Conservation (phyloP, 2,329 filamentous ascomycete species). For the Chaetomiaceae sp. region DNA sequence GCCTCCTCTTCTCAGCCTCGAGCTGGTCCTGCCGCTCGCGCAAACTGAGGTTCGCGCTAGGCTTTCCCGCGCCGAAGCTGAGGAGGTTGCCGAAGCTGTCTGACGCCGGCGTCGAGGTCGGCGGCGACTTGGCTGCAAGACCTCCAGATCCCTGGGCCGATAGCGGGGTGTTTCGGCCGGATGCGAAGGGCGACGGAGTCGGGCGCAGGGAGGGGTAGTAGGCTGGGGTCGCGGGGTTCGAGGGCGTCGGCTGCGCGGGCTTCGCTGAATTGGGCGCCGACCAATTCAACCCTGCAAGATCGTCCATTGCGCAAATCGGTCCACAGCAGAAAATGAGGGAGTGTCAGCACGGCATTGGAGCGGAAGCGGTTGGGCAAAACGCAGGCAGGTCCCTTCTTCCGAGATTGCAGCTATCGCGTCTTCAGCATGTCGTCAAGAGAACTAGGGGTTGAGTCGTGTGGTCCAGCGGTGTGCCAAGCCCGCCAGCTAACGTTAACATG, state of each 20-base stretch:
- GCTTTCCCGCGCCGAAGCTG: conserved; percentile 54
- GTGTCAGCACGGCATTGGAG: not conserved
- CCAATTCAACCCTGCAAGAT: conserved; percentile 57
- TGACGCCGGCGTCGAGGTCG: conserved; percentile 44
- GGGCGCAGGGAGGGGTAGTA: conserved; percentile 50
- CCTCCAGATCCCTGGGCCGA: conserved; percentile 43
- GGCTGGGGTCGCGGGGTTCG: conserved; percentile 37
- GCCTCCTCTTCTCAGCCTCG: conserved; percentile 59
- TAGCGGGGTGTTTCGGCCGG: conserved; percentile 51
- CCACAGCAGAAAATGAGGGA: not conserved
- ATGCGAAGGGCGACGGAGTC: conserved; percentile 49
- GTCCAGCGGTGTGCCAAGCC: too few species aligned
- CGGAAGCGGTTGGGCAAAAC: not conserved
- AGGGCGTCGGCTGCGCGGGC: conserved; percentile 37
- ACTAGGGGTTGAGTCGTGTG: too few species aligned
- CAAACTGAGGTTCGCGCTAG: conserved; percentile 65
- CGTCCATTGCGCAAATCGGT: conserved; percentile 49
- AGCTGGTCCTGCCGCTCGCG: conserved; percentile 69
- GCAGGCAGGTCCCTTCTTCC: not conserved
- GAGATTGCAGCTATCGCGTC: not conserved
- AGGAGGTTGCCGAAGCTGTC: conserved; percentile 78
- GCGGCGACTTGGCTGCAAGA: conserved; percentile 37
- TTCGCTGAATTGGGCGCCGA: conserved; percentile 35
- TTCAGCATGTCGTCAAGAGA: too few species aligned
- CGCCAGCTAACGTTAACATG: too few species aligned